Conservation (phyloP, 257 asterid species). For the Jacaranda mimosifolia region DNA sequence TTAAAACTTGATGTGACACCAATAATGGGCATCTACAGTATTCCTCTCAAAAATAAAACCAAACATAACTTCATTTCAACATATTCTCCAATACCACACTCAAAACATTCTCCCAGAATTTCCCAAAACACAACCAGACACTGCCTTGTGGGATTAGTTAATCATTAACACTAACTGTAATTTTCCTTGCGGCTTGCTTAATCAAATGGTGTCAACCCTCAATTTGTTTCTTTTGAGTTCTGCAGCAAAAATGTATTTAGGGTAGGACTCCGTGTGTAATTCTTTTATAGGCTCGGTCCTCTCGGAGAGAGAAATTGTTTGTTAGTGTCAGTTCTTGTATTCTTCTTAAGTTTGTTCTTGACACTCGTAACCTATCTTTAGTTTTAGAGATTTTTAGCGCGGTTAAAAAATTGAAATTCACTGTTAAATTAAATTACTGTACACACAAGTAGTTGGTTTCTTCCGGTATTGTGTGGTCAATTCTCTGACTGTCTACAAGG, state of each 20-base stretch:
- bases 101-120: no score
- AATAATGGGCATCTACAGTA: no score
- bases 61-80: no score
- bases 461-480: not conserved
- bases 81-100: no score
- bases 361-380: slow-evolving; percentile 1
- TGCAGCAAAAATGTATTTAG: not conserved
- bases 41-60: no score
- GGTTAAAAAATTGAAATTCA: slow-evolving; percentile 11
- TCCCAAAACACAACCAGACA: no score
- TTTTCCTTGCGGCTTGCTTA: not conserved
- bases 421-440: not conserved
- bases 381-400: not conserved
- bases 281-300: not conserved
- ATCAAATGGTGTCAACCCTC: not conserved
- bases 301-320: not conserved
- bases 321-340: not conserved
- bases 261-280: not conserved
- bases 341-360: not conserved
- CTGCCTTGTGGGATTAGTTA: not conserved
- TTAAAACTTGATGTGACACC: no score
- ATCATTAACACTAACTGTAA: not conserved
- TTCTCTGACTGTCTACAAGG: not conserved
- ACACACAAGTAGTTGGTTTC: not conserved
- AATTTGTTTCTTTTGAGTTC: not conserved